Conservation (phyloP, 768 basidiomycete species). For the Lactarius sanguifluus region DNA sequence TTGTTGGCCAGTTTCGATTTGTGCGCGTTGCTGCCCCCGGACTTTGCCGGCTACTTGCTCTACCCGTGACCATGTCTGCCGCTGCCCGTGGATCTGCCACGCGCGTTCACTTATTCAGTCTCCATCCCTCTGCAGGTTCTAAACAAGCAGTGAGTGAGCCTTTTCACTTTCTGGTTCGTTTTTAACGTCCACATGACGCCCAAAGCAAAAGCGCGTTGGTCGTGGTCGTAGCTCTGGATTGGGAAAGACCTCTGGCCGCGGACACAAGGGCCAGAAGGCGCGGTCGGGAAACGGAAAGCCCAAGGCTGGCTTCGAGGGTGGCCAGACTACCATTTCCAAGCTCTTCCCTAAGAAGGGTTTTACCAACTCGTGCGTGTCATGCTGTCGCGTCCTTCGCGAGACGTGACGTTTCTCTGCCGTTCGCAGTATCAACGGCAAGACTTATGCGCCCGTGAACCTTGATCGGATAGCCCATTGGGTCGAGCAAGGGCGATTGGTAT, state of each 20-base stretch:
- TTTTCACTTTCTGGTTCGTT: slow-evolving; percentile 17
- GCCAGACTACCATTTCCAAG: slow-evolving; percentile 91
- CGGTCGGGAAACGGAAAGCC: slow-evolving; percentile 85
- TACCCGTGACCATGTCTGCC: slow-evolving; percentile 38
- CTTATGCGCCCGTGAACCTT: slow-evolving; percentile 81
- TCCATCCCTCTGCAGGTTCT: slow-evolving; percentile 68
- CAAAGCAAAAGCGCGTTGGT: slow-evolving; percentile 90
- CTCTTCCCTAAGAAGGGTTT: slow-evolving; percentile 94
- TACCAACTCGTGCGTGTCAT: slow-evolving; percentile 73
- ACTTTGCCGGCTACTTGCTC: slow-evolving; percentile 16
- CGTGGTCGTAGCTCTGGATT: slow-evolving; percentile 89
- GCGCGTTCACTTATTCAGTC: slow-evolving; percentile 64
- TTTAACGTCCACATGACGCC: background rate
- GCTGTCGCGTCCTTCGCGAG: background rate
- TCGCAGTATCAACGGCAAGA: slow-evolving; percentile 61
- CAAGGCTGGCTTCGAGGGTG: slow-evolving; percentile 88
- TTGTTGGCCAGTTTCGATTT: background rate
- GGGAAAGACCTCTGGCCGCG: slow-evolving; percentile 90
- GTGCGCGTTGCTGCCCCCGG: slow-evolving; percentile 2
- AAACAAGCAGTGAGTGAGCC: slow-evolving; percentile 55
- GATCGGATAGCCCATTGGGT: slow-evolving; percentile 91
- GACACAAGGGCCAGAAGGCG: slow-evolving; percentile 95
- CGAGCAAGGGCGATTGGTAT: slow-evolving; percentile 75
- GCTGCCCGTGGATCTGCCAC: slow-evolving; percentile 41
- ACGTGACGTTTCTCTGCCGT: background rate